phyloP scores from a whole-genome alignment of 768 basidiomycete genomes.

The Antrodiella citrinella region DNA sequence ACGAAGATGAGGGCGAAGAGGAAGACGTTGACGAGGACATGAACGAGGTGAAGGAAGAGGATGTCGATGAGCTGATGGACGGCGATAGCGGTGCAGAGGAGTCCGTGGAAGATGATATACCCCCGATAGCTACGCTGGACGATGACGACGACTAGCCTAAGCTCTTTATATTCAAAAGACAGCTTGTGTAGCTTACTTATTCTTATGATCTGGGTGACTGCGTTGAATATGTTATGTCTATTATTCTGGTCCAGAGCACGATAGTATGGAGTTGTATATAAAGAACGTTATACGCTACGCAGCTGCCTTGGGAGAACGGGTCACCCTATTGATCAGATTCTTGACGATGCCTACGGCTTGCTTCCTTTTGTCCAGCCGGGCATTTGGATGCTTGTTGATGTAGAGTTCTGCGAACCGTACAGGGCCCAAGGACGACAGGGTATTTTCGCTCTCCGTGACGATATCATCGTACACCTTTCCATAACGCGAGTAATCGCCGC shows the following conservation, averaged over 20 bases:
- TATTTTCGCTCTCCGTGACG: slow-evolving; percentile 21
- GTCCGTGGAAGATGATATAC: not conserved
- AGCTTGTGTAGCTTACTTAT: not conserved
- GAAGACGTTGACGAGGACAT: not conserved
- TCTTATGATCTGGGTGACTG: not conserved
- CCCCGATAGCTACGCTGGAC: not conserved
- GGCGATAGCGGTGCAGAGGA: not conserved
- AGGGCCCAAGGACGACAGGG: slow-evolving; percentile 25
- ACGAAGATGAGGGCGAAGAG: not conserved
- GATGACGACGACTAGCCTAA: not conserved
- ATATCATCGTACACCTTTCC: slow-evolving; percentile 20
- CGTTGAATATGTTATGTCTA: not conserved
- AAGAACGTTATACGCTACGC: no score
- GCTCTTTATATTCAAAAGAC: not conserved
- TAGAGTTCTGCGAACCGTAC: slow-evolving; percentile 34
- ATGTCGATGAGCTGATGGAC: not conserved
- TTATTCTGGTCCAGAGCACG: not conserved
- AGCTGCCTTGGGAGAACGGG: no score
- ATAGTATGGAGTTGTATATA: no score
- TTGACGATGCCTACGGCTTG: slow-evolving; percentile 33
- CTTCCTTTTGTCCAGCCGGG: slow-evolving; percentile 30
- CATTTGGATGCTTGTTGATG: slow-evolving; percentile 35
- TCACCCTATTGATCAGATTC: no score
- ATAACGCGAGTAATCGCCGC: slow-evolving; percentile 45
- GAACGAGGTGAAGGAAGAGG: slow-evolving; percentile 4